Base-by-base conservation (phyloP, 768 basidiomycete genomes). In the Lentinula sp. region DNA sequence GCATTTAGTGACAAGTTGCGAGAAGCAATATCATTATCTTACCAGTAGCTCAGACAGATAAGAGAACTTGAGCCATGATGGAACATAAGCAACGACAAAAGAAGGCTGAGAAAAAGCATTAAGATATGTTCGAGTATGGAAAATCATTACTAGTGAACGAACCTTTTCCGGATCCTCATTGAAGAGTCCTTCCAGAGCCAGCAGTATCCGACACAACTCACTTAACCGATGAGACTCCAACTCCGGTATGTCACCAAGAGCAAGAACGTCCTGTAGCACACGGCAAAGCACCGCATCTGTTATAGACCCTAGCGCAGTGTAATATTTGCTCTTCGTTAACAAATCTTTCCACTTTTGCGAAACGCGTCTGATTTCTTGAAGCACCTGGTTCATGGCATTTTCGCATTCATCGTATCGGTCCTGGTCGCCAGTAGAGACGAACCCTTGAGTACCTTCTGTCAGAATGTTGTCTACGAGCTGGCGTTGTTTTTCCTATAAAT, bases 31-130 rank as follows among this genome's bases (percentile, higher is more conserved):
- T 18, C n/a, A 64, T 55, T 3, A 31, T 79, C 89, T 50, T 62
- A 95, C 94, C 79, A 98, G 71, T 11, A 98, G 80, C 71, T 97
- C 95, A 1, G 92, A 92, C 4, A 97, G 79, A 72, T 98, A 98
- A 18, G 90, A 93, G 72, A 92, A 96, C 72, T 96, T 96, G 66
- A 97, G 78, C 95, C 95, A 98, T 11, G 85, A 87, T 1, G 92
- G 89, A n/a, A 95, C 91, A 64, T 92, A 93, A 0, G 85, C 86
- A 0, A 88, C 89, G 6, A 93, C 86, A 52, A 89, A 85, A 0
- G 91, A 88, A 18, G 87, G 80, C 83, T 89, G 48, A 49, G 7
- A 23, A 31, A 18, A 58, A 64, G 35, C 64, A 52, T 8, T n/a
- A 16, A 50, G 18, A 51, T 28, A 56, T 10, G 16, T 46, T 5